These are phyloP conservation scores for Babjeviella inositovora DNA, from an alignment of 805 yeast species.

Conservation along the genomic window DNA sequence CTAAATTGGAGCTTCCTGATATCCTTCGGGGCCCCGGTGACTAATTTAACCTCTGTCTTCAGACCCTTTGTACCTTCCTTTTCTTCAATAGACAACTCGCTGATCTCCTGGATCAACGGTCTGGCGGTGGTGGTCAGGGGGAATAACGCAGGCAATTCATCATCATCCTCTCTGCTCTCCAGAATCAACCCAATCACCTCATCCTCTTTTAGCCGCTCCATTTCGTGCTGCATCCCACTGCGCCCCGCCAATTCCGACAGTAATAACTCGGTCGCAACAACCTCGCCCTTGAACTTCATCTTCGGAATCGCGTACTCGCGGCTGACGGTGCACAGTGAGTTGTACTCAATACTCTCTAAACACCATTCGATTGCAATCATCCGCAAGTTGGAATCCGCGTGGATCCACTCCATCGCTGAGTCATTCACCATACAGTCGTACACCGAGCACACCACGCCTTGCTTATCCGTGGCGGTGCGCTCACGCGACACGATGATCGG, in stretches of 20 bases:
- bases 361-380: conserved; percentile 25
- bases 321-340: conserved; percentile 14
- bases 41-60: not conserved
- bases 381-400: conserved; percentile 15
- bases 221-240: conserved; percentile 13
- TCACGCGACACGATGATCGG: conserved; percentile 20
- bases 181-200: conserved; percentile 18
- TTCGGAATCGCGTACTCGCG: conserved; percentile 20
- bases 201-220: conserved; percentile 14
- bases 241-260: conserved; percentile 11
- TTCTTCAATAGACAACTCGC: conserved; percentile 4
- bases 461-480: conserved; percentile 16
- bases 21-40: not conserved
- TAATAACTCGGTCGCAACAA: conserved; percentile 14
- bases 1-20: not conserved
- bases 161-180: conserved; percentile 2
- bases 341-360: conserved; percentile 21
- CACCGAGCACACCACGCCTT: conserved; percentile 18
- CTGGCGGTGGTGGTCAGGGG: conserved; percentile 5
- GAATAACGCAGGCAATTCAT: too few species aligned
- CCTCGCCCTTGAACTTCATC: conserved; percentile 20
- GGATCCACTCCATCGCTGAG: conserved; percentile 19
- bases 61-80: not conserved
- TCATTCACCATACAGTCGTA: conserved; percentile 25
- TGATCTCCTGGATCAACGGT: conserved; percentile 18